Evolutionary conservation across 129 eudicot genomes (phyloP), one percentile per base, ranked within the genome.

Genomic region (Kitagawia praeruptora): DNA sequence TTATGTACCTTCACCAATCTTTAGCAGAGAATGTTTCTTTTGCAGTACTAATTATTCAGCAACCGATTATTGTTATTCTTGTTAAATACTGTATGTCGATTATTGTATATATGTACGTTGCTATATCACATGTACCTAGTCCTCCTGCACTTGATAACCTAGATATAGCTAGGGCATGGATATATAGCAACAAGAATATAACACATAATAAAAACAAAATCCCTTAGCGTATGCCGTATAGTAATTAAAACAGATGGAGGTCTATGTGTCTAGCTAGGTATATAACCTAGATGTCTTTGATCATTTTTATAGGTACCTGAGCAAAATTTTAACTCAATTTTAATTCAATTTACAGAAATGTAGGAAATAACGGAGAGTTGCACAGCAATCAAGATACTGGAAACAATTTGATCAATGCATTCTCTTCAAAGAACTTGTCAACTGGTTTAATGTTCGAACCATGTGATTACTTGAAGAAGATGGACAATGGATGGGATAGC

Each of bases 391-490:
- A 74, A 25, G 83, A 73, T 42, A 71, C 67, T 34, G 69, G 80
- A 19, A 74, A 47, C 6, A 81, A 81, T 73, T 31, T 75, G 45
- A 49, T 64, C 27, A 75, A 81, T 47, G 15, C 47, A 15, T 81
- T 75, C 23, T 81, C 80, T 13, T 47, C 80, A 0, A 81, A 81
- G 69, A 76, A 75, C 54, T 64, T 79, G 31, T 77, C 85, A 28
- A 42, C 76, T 44, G 82, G 80, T 39, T 81, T 83, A 83, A 67
- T 67, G 73, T 83, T 75, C 37, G 91, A 87, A 61, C 91, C 91
- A 2, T 87, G 87, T 34, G 85, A 87, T 80, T 87, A 87, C 77
- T 58, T 87, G 75, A 87, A 87, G 80, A 87, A 87, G 75, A 81
- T 85, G 72, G 88, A 87, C 78, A 83, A 71, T 23, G 82, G 87